phyloP scores from a whole-genome alignment of 2,329 filamentous ascomycete genomes.

The Cercospora sojina region DNA sequence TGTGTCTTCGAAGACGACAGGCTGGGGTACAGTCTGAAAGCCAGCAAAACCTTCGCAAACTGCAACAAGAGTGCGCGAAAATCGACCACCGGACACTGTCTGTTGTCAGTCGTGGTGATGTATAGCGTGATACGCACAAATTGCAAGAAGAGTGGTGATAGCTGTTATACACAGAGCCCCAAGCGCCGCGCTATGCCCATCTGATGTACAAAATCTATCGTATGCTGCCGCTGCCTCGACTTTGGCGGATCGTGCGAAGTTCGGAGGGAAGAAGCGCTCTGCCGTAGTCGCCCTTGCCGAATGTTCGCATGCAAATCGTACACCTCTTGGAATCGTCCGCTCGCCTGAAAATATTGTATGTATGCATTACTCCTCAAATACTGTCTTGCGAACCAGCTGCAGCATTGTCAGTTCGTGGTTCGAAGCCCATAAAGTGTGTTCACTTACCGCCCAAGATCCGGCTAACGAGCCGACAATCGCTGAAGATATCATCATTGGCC shows the following conservation, averaged over 20 bases:
- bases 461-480: slow-evolving; percentile 84
- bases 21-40: too few species aligned
- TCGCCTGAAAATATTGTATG: slow-evolving; percentile 6
- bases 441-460: slow-evolving; percentile 83
- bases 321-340: slow-evolving; percentile 1
- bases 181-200: slow-evolving; percentile 13
- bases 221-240: slow-evolving; percentile 1
- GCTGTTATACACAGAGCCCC: slow-evolving; percentile 12
- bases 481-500: slow-evolving; percentile 92
- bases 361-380: slow-evolving; percentile 24
- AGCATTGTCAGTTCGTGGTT: slow-evolving; percentile 8
- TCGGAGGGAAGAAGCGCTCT: slow-evolving; percentile 12
- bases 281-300: slow-evolving; percentile 7
- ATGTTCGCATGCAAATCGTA: slow-evolving; percentile 7
- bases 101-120: not conserved
- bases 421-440: not conserved
- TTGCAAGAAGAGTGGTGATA: slow-evolving; percentile 13
- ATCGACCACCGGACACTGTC: not conserved
- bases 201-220: slow-evolving; percentile 16
- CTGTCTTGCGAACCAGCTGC: slow-evolving; percentile 29
- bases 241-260: not conserved
- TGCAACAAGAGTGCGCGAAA: too few species aligned
- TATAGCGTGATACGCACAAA: not conserved
- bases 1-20: not conserved
- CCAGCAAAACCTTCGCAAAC: too few species aligned